These are phyloP conservation scores for Fusarium sp. DNA, from an alignment of 2,329 filamentous ascomycete genomes.

Conservation along the genomic window DNA sequence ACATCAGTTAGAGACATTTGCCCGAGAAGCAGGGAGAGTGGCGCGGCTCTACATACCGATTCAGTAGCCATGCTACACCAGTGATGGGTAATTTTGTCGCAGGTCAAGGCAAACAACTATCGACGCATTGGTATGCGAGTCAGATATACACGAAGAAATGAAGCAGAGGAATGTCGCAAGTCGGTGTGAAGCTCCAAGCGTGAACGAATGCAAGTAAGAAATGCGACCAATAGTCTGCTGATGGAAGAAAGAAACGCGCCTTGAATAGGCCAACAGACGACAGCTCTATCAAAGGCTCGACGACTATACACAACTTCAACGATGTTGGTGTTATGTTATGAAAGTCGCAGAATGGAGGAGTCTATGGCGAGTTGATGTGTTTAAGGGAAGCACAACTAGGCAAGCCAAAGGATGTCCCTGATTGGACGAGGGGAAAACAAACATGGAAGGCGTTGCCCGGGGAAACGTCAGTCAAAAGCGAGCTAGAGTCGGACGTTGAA, in stretches of 20 bases:
- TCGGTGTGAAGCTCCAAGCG: constrained; percentile 29
- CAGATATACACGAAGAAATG: constrained; percentile 44
- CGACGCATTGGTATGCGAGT: constrained; percentile 55
- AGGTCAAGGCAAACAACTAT: constrained; percentile 49
- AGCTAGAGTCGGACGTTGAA: constrained; percentile 42
- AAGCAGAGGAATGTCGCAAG: constrained; percentile 53
- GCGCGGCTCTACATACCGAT: constrained; percentile 54
- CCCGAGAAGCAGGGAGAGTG: constrained; percentile 31
- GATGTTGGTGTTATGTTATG: constrained; percentile 49
- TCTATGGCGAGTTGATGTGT: constrained; percentile 52
- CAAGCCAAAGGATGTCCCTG: constrained; percentile 34
- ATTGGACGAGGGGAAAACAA: constrained; percentile 55
- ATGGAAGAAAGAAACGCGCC: constrained; percentile 47
- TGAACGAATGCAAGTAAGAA: constrained; percentile 48
- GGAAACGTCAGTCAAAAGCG: constrained; percentile 42
- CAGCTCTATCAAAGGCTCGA: constrained; percentile 48
- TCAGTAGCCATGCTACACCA: constrained; percentile 57
- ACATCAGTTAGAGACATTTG: constrained; percentile 45
- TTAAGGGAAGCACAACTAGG: constrained; percentile 51
- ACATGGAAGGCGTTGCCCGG: constrained; percentile 51
- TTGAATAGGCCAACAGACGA: constrained; percentile 40
- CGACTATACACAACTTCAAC: constrained; percentile 42
- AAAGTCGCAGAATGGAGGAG: constrained; percentile 43
- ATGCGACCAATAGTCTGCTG: constrained; percentile 44
- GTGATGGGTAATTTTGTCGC: constrained; percentile 41